Base-by-base conservation (phyloP, 1,284 basidiomycete species). In the Ceratobasidium sp. region DNA sequence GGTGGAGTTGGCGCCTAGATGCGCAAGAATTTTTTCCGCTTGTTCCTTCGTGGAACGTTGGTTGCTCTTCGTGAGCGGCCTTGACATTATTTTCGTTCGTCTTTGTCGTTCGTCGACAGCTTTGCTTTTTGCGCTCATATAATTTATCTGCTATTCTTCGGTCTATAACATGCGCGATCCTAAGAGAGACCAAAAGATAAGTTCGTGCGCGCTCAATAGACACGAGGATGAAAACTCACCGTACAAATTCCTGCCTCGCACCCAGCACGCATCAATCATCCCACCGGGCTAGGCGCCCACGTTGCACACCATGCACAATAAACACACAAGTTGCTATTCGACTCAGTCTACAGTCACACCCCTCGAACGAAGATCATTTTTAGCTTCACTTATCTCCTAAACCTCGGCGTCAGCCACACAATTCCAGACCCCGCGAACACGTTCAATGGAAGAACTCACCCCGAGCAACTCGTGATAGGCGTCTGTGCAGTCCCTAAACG, bases 401-500 rank as follows among this genome's bases (percentile, higher is more conserved):
- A 9, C 42, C 64, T 15, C 67, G 28, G 28, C 2, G 51, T 64
- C n/a, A 70, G 40, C 49, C 53, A 53, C 20, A 13, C 23, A 39
- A 18, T 26, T 28, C 23, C 33, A 33, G 33, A 69, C 39, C 26
- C 23, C 63, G 33, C 10, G 28, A 44, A n/a, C 26, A 58, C 49
- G 53, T 53, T 39, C 33, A 33, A 33, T 33, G 33, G 33, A 33
- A 33, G 18, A 33, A 81, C 89, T 84, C 83, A 91, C 93, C 83
- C 83, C 82, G 80, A 94, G 86, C 49, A 94, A 84, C 82, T 92
- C 91, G 33, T 89, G 86, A 81, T 94, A 93, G n/a, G 93, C 93
- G 80, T 94, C 92, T 53, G 92, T 91, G 82, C 92, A 93, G 81
- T 94, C 93, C 82, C 90, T 86, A 82, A 94, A 92, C 7, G 90